A percentile compares a stretch with the other conserved stretches of the same genome.
phyloP scores from a whole-genome alignment of 768 basidiomycete species.

The Boletus barrowsii region DNA sequence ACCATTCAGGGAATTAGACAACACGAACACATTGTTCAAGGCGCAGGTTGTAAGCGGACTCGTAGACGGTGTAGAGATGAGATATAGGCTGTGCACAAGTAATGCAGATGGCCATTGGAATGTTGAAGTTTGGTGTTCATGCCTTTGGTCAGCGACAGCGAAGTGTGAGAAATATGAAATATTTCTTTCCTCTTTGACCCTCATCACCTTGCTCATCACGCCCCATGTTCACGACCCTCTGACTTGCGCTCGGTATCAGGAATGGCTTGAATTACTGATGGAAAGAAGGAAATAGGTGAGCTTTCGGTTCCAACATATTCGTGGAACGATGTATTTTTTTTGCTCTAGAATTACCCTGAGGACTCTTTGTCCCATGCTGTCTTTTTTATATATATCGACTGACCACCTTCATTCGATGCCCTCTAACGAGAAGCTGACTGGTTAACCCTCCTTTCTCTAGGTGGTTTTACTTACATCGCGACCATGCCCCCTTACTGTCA shows the following conservation, averaged over 20 bases:
- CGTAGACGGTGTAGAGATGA: conserved; percentile 79
- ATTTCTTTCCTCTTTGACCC: too few relatives aligned
- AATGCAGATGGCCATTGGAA: conserved; percentile 77
- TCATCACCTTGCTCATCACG: too few relatives aligned
- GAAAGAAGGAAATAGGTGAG: background rate
- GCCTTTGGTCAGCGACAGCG: background rate
- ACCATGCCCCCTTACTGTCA: background rate
- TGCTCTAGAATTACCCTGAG: conserved; percentile 8
- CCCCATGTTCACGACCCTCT: too few relatives aligned
- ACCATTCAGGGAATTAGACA: background rate
- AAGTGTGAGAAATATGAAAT: conserved; percentile 4
- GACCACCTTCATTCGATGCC: background rate
- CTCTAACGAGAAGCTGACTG: background rate
- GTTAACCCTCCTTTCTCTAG: background rate
- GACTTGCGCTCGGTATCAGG: too few relatives aligned
- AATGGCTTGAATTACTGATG: too few relatives aligned
- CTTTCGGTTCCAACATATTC: background rate
- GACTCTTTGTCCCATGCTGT: conserved; percentile 3
- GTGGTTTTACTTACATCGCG: background rate
- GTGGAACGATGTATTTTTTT: background rate
- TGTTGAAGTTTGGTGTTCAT: background rate
- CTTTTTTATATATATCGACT: background rate
- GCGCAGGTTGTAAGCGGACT: conserved; percentile 72
- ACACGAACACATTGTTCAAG: conserved; percentile 79
- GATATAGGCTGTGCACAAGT: conserved; percentile 63